Base-by-base conservation (phyloP, 441 rosid species). In the California macrophylla region DNA sequence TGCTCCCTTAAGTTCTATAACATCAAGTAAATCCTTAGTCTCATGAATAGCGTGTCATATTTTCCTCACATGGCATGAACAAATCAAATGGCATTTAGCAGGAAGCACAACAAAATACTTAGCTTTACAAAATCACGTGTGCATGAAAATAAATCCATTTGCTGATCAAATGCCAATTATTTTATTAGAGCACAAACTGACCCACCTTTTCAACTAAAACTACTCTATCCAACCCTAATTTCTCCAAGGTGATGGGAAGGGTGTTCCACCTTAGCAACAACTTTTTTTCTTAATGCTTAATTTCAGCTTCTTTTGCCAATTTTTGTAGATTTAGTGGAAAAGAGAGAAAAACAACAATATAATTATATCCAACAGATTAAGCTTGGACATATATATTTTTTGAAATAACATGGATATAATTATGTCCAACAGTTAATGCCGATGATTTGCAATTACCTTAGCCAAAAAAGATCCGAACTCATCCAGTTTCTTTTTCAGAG, bases 381-480 rank as follows among this genome's bases (percentile, higher is more conserved):
- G n/a, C n/a, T n/a, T n/a, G n/a, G n/a, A n/a, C n/a, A n/a, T n/a
- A n/a, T n/a, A n/a, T n/a, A n/a, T n/a, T n/a, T n/a, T n/a, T n/a
- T n/a, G 24, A 18, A 52, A 52, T 8, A 21, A 52, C 63, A 65
- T 2, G 38, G 68, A 50, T 16, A 6, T n/a, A 62, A 70, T 58
- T 24, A 58, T 10, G 24, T 12, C n/a, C 29, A 24, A 23, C 12
- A 58, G 25, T 6, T 24, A 63, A 12, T 38, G 68, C 42, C 30
- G 69, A 32, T 24, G 52, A 36, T 24, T 65, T 34, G 75, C 66
- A 68, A 70, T 83, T 75, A 93, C 99, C 98, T 94, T 94, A 20
- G 99, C 99, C 85, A 94, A 83, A 78, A 94, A 92, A 79, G 94
- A 85, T 71, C 97, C 97, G 84, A 94, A 94, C 79, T 94, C 98